Percentiles rank a stretch among this genome's conserved stretches.
phyloP scores from a whole-genome alignment of 2,329 filamentous ascomycete species.

The Apiospora malaysiana region DNA sequence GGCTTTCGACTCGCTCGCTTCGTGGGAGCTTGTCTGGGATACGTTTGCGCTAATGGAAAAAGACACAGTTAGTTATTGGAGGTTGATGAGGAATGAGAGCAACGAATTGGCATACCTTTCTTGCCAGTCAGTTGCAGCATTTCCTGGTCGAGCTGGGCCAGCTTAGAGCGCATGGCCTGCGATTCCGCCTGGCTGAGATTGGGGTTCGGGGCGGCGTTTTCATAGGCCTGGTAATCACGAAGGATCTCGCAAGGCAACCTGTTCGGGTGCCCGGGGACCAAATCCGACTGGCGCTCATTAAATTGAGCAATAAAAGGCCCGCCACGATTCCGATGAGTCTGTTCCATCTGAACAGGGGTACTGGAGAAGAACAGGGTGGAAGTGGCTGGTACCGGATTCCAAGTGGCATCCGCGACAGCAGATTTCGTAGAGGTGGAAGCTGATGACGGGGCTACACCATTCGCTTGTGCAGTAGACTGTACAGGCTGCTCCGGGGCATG shows the following conservation, averaged over 20 bases:
- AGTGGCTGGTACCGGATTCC: constrained; percentile 11
- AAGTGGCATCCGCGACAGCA: constrained; percentile 14
- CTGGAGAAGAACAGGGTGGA: constrained; percentile 23
- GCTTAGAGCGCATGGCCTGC: constrained; percentile 9
- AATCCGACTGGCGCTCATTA: constrained; percentile 17
- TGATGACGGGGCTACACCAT: neutral
- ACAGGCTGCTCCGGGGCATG: neutral
- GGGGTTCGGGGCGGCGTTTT: constrained; percentile 14
- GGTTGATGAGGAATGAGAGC: neutral
- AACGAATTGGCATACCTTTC: constrained; percentile 5
- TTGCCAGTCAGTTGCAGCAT: constrained; percentile 22
- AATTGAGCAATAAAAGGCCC: constrained; percentile 21
- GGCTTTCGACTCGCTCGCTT: neutral
- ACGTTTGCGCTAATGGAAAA: neutral
- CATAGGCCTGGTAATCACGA: constrained; percentile 23
- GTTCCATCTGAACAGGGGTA: constrained; percentile 8
- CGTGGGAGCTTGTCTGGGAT: neutral
- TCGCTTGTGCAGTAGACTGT: neutral
- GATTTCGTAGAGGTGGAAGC: neutral
- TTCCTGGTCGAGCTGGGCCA: constrained; percentile 22
- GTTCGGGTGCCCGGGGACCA: constrained; percentile 9
- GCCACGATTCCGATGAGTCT: neutral
- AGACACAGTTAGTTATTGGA: neutral
- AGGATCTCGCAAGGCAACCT: constrained; percentile 26
- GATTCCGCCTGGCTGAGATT: constrained; percentile 13